Evolutionary conservation across 768 basidiomycete genomes (phyloP).

Genomic region (Leccinum obscurum): DNA sequence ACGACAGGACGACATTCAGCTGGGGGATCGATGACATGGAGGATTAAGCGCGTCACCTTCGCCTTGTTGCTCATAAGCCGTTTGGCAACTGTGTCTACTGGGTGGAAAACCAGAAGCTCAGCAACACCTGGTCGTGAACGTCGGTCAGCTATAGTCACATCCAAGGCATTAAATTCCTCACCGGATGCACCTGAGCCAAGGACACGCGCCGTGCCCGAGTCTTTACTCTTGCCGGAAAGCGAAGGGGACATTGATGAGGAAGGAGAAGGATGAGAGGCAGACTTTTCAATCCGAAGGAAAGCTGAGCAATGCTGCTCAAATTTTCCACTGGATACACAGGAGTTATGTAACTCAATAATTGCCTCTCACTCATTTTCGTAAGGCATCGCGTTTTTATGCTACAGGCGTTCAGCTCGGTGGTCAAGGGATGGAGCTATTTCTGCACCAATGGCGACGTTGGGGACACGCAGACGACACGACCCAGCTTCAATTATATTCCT

Average conservation of each 20-base stretch:
- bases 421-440: neutral
- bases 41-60: slow-evolving; percentile 46
- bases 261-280: neutral
- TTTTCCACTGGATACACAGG: slow-evolving; percentile 14
- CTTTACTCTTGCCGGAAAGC: slow-evolving; percentile 52
- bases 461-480: neutral
- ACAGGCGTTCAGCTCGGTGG: neutral
- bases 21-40: neutral
- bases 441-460: neutral
- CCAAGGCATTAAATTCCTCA: slow-evolving; percentile 25
- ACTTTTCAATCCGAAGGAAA: neutral
- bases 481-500: neutral
- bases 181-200: slow-evolving; percentile 93
- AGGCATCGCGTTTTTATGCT: neutral
- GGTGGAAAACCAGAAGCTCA: slow-evolving; percentile 93
- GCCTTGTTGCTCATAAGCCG: slow-evolving; percentile 97
- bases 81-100: slow-evolving; percentile 97
- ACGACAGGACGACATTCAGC: neutral
- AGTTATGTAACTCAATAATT: slow-evolving; percentile 25
- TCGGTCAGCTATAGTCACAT: neutral
- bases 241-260: slow-evolving; percentile 46
- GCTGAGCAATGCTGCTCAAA: slow-evolving; percentile 1
- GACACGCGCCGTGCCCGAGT: slow-evolving; percentile 87
- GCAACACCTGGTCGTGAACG: slow-evolving; percentile 66
- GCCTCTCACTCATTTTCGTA: slow-evolving; percentile 8